Evolutionary conservation across 2,329 filamentous ascomycete genomes (phyloP).

Genomic region (Chalaropsis ovoidea): DNA sequence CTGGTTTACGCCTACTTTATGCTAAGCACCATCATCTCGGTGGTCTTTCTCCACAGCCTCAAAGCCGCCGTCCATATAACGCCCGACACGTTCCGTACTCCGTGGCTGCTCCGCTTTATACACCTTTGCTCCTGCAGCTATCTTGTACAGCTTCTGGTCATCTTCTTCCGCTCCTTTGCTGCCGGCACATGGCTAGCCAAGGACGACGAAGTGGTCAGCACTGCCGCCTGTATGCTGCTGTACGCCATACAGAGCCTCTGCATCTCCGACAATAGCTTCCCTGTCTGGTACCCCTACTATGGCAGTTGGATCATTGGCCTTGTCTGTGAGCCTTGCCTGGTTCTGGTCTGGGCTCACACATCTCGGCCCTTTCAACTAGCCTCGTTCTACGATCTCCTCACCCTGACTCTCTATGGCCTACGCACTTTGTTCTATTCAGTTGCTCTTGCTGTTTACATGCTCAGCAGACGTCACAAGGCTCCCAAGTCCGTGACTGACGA

Average conservation of each 20-base stretch:
- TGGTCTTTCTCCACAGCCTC: constrained; percentile 44
- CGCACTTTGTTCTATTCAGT: constrained; percentile 18
- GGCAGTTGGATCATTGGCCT: constrained; percentile 53
- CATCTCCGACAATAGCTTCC: constrained; percentile 41
- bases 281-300: constrained; percentile 53
- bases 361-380: neutral
- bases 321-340: constrained; percentile 43
- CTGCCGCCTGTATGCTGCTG: constrained; percentile 52
- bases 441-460: constrained; percentile 4
- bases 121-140: constrained; percentile 33
- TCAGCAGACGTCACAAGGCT: neutral
- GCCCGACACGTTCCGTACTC: constrained; percentile 35
- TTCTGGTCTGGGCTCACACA: constrained; percentile 29
- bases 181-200: constrained; percentile 36
- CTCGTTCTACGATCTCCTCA: constrained; percentile 13
- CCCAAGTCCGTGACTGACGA: constrained; percentile 36
- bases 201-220: constrained; percentile 45
- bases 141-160: constrained; percentile 37
- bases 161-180: constrained; percentile 34
- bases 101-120: constrained; percentile 26
- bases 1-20: constrained; percentile 49
- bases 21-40: constrained; percentile 40
- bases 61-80: constrained; percentile 32
- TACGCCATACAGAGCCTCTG: constrained; percentile 51
- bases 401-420: neutral